Conservation (phyloP, 257 asterid species). For the Sherardia arvensis region DNA sequence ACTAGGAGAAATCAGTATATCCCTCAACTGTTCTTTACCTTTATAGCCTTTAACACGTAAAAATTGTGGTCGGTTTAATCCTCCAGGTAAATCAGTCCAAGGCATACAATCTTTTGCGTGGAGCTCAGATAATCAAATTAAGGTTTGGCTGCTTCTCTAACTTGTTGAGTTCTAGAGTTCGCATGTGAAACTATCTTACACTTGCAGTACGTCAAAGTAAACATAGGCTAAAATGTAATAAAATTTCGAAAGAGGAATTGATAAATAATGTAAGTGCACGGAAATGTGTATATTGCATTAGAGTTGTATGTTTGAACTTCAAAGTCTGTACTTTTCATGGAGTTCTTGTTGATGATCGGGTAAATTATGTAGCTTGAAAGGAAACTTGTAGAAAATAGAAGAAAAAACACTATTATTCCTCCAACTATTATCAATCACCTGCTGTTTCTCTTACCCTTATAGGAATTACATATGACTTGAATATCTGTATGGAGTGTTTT, state of each 20-base stretch:
- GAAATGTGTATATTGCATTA: not conserved
- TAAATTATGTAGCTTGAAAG: not conserved
- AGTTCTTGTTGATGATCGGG: not conserved
- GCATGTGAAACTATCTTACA: not conserved
- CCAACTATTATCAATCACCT: not conserved
- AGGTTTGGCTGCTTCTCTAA: slow-evolving; percentile 38
- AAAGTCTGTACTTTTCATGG: not conserved
- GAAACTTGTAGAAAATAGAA: not conserved
- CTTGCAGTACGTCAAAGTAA: not conserved
- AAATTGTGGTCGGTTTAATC: slow-evolving; percentile 12
- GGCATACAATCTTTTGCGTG: slow-evolving; percentile 45
- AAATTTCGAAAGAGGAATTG: not conserved
- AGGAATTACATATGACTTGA: not conserved
- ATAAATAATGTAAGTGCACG: not conserved
- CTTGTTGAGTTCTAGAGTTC: slow-evolving; percentile 3
- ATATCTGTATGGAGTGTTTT: not conserved
- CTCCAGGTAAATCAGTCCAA: slow-evolving; percentile 73
- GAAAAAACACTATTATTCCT: not conserved
- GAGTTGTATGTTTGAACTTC: not conserved
- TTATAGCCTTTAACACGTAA: not conserved
- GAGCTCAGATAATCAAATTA: slow-evolving; percentile 54
- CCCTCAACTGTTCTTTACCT: not conserved
- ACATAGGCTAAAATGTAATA: not conserved
- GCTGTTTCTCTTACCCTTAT: not conserved
- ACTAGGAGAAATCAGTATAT: slow-evolving; percentile 4